Percentiles rank a stretch among this genome's conserved stretches.
phyloP scores from a whole-genome alignment of 768 basidiomycete species.

The button mushroom (Agaricus bisporus) region DNA sequence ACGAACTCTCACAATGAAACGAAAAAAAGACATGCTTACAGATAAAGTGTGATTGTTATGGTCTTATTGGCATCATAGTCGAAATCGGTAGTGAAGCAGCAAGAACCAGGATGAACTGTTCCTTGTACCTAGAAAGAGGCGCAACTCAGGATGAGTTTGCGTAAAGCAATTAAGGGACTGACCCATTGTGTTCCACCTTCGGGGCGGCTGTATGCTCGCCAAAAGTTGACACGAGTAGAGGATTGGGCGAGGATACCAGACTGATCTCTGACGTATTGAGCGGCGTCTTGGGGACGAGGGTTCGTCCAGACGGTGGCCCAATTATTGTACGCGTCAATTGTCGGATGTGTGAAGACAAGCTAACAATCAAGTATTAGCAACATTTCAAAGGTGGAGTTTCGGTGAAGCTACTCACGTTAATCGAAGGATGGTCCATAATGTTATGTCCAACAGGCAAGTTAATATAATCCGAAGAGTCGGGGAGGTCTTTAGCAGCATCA shows the following conservation, averaged over 20 bases:
- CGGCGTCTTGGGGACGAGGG: constrained; percentile 50
- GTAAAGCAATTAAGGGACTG: constrained; percentile 10
- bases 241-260: constrained; percentile 53
- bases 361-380: constrained; percentile 14
- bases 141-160: background rate
- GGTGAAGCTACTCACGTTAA: constrained; percentile 37
- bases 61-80: constrained; percentile 51
- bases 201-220: constrained; percentile 42
- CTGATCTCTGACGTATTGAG: constrained; percentile 44
- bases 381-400: background rate
- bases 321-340: constrained; percentile 59
- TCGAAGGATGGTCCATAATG: constrained; percentile 53
- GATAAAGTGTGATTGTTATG: constrained; percentile 58
- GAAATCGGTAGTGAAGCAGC: constrained; percentile 39
- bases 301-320: constrained; percentile 52
- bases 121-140: constrained; percentile 42
- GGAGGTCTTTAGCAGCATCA: constrained; percentile 39
- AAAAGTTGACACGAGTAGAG: constrained; percentile 56
- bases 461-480: constrained; percentile 45
- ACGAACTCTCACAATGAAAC: background rate
- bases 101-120: constrained; percentile 55
- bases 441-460: constrained; percentile 54
- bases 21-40: constrained; percentile 26
- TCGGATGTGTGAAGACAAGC: constrained; percentile 61
- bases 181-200: constrained; percentile 46